Evolutionary conservation across 225 moss, liverwort and hornwort genomes (phyloP).

Genomic region (Climacium dendroides): DNA sequence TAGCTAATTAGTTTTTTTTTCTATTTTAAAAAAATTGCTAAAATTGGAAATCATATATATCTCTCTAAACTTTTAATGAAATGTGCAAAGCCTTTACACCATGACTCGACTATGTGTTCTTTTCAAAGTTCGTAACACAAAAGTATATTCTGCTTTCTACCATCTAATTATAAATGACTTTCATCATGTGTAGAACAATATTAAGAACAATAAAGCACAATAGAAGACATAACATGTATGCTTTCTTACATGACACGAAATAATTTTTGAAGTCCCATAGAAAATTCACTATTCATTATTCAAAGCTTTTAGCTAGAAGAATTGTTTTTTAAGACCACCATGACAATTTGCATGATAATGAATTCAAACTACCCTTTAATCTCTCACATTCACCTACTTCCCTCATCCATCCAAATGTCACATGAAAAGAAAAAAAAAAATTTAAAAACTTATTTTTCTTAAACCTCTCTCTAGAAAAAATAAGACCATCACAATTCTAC

Average conservation of each 20-base stretch:
- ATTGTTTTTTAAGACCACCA: too few species aligned
- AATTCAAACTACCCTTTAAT: too few species aligned
- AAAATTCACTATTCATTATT: too few species aligned
- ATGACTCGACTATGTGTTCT: fast-evolving
- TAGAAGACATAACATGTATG: background rate
- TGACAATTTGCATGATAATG: too few species aligned
- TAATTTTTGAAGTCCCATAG: background rate
- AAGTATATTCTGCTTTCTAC: fast-evolving
- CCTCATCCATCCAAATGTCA: background rate
- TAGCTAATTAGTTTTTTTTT: fast-evolving
- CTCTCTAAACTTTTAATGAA: background rate
- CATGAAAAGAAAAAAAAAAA: background rate
- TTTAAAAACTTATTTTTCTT: too few species aligned
- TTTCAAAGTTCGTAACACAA: background rate
- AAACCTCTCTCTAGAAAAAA: background rate
- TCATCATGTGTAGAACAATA: fast-evolving
- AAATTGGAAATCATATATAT: background rate
- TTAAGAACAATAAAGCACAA: background rate
- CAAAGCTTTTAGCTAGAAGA: too few species aligned
- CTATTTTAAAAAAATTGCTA: background rate
- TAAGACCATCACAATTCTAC: background rate
- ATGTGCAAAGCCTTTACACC: background rate
- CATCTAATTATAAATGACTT: background rate
- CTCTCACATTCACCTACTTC: background rate
- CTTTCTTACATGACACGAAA: background rate